Conservation (phyloP, 2,329 filamentous ascomycete genomes). For the Fusarium nygamai region DNA sequence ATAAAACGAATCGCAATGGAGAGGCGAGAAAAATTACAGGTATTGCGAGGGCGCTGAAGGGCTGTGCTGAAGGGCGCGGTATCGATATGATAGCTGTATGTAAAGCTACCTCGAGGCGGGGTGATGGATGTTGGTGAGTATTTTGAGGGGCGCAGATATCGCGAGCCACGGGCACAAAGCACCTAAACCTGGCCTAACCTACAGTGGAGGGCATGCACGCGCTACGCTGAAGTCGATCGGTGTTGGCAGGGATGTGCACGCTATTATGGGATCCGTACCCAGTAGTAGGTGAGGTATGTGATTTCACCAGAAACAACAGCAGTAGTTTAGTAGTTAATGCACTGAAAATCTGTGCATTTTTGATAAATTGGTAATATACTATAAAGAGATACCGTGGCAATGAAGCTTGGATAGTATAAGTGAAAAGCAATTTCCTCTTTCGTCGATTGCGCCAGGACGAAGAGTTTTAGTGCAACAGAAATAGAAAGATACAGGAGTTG, state of each 20-base stretch:
- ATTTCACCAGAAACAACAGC: constrained; percentile 20
- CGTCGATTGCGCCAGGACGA: constrained; percentile 22
- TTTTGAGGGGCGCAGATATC: constrained; percentile 39
- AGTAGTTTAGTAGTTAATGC: not conserved
- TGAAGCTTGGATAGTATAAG: not conserved
- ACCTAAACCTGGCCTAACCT: not conserved
- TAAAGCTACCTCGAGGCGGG: constrained; percentile 39
- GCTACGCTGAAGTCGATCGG: constrained; percentile 22
- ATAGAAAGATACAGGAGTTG: no score
- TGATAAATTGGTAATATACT: not conserved
- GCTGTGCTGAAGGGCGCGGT: constrained; percentile 27
- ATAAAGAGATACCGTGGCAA: not conserved
- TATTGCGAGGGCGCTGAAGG: not conserved
- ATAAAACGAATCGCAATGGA: constrained; percentile 2
- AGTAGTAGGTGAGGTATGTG: not conserved
- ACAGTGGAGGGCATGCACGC: constrained; percentile 13
- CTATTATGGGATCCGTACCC: not conserved
- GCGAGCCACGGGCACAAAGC: constrained; percentile 16
- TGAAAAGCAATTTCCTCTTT: constrained; percentile 7
- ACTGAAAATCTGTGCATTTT: constrained; percentile 4
- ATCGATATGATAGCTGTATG: constrained; percentile 38
- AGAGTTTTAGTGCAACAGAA: constrained; percentile 27
- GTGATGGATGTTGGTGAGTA: constrained; percentile 37
- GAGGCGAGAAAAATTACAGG: not conserved
- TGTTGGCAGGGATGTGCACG: not conserved